Evolutionary conservation across 2,329 filamentous ascomycete genomes (phyloP).

Genomic region (Zasmidium angulare): DNA sequence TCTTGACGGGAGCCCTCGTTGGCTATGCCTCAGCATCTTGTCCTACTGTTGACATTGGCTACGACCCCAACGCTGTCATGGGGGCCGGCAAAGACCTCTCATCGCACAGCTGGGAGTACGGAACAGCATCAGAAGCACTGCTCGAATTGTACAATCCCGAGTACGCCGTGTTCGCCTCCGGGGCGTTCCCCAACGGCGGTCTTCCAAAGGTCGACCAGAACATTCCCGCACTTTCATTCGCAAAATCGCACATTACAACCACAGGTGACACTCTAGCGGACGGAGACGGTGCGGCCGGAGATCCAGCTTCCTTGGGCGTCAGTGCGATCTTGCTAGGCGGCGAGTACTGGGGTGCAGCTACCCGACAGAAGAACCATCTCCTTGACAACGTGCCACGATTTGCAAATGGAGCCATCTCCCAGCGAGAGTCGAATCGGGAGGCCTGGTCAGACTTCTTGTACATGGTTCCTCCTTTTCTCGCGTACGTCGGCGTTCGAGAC

Average conservation of each 20-base stretch:
- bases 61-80: conserved; percentile 10
- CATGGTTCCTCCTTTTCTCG: conserved; percentile 52
- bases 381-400: conserved; percentile 39
- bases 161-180: conserved; percentile 37
- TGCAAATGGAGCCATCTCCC: conserved; percentile 46
- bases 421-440: conserved; percentile 44
- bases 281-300: conserved; percentile 41
- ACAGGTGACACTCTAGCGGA: conserved; percentile 32
- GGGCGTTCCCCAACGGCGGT: conserved; percentile 11
- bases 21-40: too few species aligned
- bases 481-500: conserved; percentile 45
- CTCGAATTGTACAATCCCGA: conserved; percentile 40
- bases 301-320: conserved; percentile 49
- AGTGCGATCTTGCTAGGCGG: conserved; percentile 46
- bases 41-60: conserved; percentile 6
- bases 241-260: conserved; percentile 36
- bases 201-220: conserved; percentile 6
- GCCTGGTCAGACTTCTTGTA: conserved; percentile 53
- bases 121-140: conserved; percentile 43
- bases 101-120: conserved; percentile 41
- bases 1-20: too few species aligned
- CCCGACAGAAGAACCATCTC: conserved; percentile 44
- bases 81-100: conserved; percentile 12
- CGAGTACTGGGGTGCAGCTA: conserved; percentile 40
- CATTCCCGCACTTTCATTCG: conserved; percentile 24